phyloP scores from a whole-genome alignment of 495 filamentous ascomycete species.

The Penicillium ochrochloron region DNA sequence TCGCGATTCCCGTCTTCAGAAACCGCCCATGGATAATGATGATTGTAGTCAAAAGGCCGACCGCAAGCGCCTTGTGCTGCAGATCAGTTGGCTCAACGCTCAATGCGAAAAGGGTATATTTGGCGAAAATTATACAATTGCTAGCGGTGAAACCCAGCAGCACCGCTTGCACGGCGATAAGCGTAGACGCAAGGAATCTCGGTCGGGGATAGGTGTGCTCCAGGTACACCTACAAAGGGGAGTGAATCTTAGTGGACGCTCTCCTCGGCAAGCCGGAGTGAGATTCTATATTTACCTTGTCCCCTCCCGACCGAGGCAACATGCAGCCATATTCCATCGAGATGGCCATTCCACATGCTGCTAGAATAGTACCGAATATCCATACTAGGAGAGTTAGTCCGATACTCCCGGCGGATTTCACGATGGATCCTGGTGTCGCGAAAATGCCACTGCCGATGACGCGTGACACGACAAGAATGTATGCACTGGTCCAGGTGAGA shows the following conservation, averaged over 20 bases:
- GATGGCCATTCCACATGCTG: constrained; percentile 63
- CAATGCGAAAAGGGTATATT: constrained; percentile 49
- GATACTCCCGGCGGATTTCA: constrained; percentile 68
- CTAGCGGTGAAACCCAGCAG: constrained; percentile 68
- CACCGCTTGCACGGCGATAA: constrained; percentile 70
- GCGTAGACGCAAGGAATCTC: constrained; percentile 68
- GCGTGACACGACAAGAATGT: constrained; percentile 75
- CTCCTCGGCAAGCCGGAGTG: neutral
- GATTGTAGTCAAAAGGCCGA: constrained; percentile 40
- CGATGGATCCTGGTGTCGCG: constrained; percentile 70
- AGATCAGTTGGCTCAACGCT: constrained; percentile 38
- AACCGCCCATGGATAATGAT: constrained; percentile 48
- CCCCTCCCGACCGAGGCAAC: constrained; percentile 70
- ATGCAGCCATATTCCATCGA: constrained; percentile 73
- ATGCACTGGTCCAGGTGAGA: constrained; percentile 69
- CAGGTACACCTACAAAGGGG: constrained; percentile 59
- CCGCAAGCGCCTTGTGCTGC: constrained; percentile 42
- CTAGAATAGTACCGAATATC: constrained; percentile 64
- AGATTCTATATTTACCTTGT: constrained; percentile 52
- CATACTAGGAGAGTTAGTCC: constrained; percentile 68
- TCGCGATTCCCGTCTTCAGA: constrained; percentile 41
- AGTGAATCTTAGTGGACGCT: constrained; percentile 13
- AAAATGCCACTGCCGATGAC: constrained; percentile 81
- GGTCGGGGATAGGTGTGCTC: constrained; percentile 75
- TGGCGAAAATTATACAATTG: constrained; percentile 52